Evolutionary conservation across 1,284 basidiomycete species (phyloP).

Genomic region (Sporisorium scitamineum): DNA sequence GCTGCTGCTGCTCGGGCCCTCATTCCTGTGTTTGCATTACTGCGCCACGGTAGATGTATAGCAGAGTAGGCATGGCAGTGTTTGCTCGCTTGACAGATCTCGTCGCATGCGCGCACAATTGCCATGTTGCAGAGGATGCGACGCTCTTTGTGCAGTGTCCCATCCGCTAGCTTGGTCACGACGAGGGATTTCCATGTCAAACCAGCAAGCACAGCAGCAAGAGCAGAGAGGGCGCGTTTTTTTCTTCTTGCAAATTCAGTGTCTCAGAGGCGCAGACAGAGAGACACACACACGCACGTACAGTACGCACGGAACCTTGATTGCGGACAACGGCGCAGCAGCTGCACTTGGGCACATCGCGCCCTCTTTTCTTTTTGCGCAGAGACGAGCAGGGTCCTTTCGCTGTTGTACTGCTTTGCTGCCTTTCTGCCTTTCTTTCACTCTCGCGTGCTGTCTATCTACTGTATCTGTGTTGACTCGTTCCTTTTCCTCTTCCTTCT

Average conservation of each 20-base stretch:
- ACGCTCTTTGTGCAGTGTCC: too few relatives aligned
- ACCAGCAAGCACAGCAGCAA: too few relatives aligned
- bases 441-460: neutral
- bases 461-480: too few relatives aligned
- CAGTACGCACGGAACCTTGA: neutral
- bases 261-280: neutral
- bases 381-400: neutral
- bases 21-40: neutral
- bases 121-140: too few relatives aligned
- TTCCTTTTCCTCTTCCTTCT: too few relatives aligned
- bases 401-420: neutral
- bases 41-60: neutral
- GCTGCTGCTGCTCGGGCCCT: neutral
- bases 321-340: neutral
- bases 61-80: neutral
- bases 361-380: neutral
- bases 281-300: neutral
- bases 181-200: too few relatives aligned
- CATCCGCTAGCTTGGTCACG: too few relatives aligned
- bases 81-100: neutral
- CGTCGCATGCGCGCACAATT: neutral
- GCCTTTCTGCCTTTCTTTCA: neutral
- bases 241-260: neutral
- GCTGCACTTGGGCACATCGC: too few relatives aligned
- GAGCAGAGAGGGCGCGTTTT: neutral